Evolutionary conservation across 2,329 filamentous ascomycete species (phyloP).

Genomic region (Coleophoma cylindrospora): DNA sequence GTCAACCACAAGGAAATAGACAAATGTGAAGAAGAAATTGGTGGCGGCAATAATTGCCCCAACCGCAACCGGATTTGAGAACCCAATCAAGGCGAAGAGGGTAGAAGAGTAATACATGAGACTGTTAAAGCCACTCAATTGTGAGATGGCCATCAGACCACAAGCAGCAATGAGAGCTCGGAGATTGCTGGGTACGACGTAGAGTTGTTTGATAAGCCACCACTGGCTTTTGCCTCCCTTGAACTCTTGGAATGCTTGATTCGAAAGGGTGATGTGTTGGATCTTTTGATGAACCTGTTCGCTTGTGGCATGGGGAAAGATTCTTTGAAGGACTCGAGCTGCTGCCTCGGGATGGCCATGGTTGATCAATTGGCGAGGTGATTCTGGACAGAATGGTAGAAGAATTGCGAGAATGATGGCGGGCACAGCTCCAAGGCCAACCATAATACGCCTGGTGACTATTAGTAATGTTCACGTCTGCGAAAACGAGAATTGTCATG

Average conservation of each 20-base stretch:
- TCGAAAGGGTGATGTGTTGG: constrained; percentile 31
- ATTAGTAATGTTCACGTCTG: neutral
- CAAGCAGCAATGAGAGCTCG: constrained; percentile 40
- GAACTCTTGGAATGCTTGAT: constrained; percentile 33
- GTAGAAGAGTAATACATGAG: constrained; percentile 39
- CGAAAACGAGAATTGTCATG: constrained; percentile 30
- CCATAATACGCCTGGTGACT: neutral
- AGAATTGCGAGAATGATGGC: constrained; percentile 37
- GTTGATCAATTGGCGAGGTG: constrained; percentile 39
- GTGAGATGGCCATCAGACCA: constrained; percentile 46
- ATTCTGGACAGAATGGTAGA: constrained; percentile 42
- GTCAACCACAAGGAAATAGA: constrained; percentile 39
- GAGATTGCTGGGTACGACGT: constrained; percentile 36
- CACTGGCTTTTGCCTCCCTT: constrained; percentile 34
- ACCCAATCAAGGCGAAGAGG: constrained; percentile 41
- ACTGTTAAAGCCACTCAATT: constrained; percentile 40
- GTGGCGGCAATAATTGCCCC: constrained; percentile 37
- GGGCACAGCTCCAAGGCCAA: constrained; percentile 35
- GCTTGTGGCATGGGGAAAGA: constrained; percentile 36
- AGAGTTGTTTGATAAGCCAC: constrained; percentile 40
- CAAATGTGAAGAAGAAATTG: constrained; percentile 43
- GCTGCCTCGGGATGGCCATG: constrained; percentile 32
- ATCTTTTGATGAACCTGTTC: constrained; percentile 40
- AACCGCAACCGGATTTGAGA: constrained; percentile 42
- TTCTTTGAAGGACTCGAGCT: constrained; percentile 28